Evolutionary conservation across 352 stramenopile species (phyloP), one percentile per base, ranked within the genome.

Genomic region (Pythium biforme): DNA sequence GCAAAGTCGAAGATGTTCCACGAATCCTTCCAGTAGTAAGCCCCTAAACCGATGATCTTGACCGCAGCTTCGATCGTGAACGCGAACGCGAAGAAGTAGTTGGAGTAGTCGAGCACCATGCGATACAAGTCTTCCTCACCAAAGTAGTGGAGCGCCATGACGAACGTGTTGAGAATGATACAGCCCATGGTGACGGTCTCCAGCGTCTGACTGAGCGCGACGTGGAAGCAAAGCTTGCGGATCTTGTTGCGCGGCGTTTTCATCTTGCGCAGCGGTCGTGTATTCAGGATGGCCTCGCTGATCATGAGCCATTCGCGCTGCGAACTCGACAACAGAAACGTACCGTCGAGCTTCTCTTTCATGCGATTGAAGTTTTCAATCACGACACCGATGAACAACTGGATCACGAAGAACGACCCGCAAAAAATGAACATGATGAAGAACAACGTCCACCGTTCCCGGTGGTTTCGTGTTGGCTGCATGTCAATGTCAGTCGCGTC

Each of bases 351-450:
- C 39, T 80, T 85, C 29, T 85, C 74, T 43, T 88, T 88, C 78
- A 88, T 88, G 4, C 69, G 74, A 33, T 91, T 91, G 55, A 97
- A 98, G 54, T 96, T 96, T 60, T 97, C 89, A 33, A 97, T 92
- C 55, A 97, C 83, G 25, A 97, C 89, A 27, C 89, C 92, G 5
- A 97, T 89, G 67, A 98, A 98, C 4, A 97, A 75, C 62, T 97
- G 90, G 39, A 96, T 91, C 22, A 96, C 79, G 64, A 98, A 96
- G 67, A 95, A 97, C 22, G 86, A 80, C 20, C 89, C 88, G 4
- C 92, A 66, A 25, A 96, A 76, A 53, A 97, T 92, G 65, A 96
- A 98, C 9, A 79, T 43, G 53, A 97, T 86, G 66, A 90, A 97
- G 63, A 96, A 97, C 15, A 94, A 45, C 7, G 81, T 81, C 81